Base-by-base conservation (phyloP, 768 basidiomycete genomes). In the Termitomyces sp. region DNA sequence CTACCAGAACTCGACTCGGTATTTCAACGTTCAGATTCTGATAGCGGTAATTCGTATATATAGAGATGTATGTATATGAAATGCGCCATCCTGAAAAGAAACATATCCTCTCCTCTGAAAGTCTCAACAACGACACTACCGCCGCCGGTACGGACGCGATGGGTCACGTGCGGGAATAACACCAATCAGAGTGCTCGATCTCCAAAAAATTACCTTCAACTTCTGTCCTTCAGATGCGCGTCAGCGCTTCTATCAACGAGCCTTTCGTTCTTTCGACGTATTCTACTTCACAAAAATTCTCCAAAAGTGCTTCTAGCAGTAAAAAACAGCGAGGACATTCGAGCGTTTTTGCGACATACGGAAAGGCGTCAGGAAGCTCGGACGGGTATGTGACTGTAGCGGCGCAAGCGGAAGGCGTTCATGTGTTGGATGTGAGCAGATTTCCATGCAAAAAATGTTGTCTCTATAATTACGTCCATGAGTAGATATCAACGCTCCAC, bases 361-460 rank as follows among this genome's bases (percentile, higher is more conserved):
- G 65, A 53, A 69, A 66, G 41, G 63, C 70, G 14, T 67, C 68
- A 46, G 62, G 65, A 48, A 73, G 67, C 45, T 66, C 71, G 43
- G 83, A 86, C 40, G 80, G 83, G 28, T 79, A 78, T 74, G 84
- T 80, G 42, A 87, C 87, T 0, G 76, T 89, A 54, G 79, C 87
- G 14, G 85, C 78, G 12, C 87, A 90, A 58, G 80, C 78, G 60
- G 88, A 92, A 55, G 90, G 90, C 31, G 73, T 91, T 40, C 88
- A 91, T 70, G 67, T 92, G 45, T 68, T 88, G 56, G 86, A 91
- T 67, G 89, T 91, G 65, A 63, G 79, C 75, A 19, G 35, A 33
- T 54, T 50, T 49, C 40, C 17, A 12, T 9, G 15, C 30, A 43
- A 47, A 10, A 54, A 12, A 9, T 37, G 54, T 42, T 46, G 53